These are phyloP conservation scores for Parsonsia alboflavescens DNA, from an alignment of 257 asterid genomes.

Conservation along the genomic window DNA sequence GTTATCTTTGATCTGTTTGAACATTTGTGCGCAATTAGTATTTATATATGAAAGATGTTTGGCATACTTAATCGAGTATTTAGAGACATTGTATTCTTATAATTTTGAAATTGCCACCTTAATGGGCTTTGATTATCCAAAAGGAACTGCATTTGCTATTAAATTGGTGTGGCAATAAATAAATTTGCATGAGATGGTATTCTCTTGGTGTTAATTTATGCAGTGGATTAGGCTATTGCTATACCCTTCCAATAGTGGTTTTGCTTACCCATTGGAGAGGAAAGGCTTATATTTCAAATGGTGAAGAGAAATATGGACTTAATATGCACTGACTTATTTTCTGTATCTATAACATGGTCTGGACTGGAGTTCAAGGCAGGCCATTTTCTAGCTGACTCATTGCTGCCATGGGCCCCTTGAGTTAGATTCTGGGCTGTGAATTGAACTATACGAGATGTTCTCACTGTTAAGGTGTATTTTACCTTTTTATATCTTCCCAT, in stretches of 20 bases:
- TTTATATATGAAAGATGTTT: neutral
- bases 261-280: neutral
- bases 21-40: neutral
- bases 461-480: neutral
- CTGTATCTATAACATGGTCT: neutral
- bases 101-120: neutral
- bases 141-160: neutral
- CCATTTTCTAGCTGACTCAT: neutral
- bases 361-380: neutral
- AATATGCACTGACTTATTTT: neutral
- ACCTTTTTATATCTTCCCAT: neutral
- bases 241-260: neutral
- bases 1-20: constrained; percentile 8
- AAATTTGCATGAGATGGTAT: neutral
- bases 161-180: no score
- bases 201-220: neutral
- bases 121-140: neutral
- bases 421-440: neutral
- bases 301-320: neutral
- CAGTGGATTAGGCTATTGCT: neutral
- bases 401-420: neutral
- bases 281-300: neutral
- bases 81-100: neutral
- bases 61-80: neutral
- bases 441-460: neutral